phyloP scores from a whole-genome alignment of 1,139 yeast genomes.

The Yamadazyma oceani region DNA sequence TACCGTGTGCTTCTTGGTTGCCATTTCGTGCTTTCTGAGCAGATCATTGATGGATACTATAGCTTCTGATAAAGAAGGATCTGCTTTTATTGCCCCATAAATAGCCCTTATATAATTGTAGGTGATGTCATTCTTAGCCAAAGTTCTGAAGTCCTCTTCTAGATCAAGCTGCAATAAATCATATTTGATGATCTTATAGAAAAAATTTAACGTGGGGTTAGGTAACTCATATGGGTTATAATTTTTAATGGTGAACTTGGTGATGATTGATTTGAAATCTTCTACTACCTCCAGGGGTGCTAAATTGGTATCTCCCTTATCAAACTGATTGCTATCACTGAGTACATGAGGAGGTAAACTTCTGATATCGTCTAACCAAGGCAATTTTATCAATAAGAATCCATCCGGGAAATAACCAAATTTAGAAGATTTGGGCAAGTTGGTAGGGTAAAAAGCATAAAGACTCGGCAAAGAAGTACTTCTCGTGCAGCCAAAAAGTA shows the following conservation, averaged over 20 bases:
- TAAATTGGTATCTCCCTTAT: slow-evolving; percentile 7
- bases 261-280: slow-evolving; percentile 17
- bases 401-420: slow-evolving; percentile 55
- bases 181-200: slow-evolving; percentile 64
- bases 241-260: slow-evolving; percentile 19
- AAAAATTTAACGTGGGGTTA: slow-evolving; percentile 70
- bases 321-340: slow-evolving; percentile 11
- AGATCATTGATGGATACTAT: slow-evolving; percentile 18
- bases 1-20: not conserved
- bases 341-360: slow-evolving; percentile 37
- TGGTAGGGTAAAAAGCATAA: slow-evolving; percentile 62
- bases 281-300: slow-evolving; percentile 17
- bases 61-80: slow-evolving; percentile 7
- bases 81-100: not conserved
- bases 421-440: slow-evolving; percentile 21
- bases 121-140: slow-evolving; percentile 11
- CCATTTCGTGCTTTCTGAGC: slow-evolving; percentile 14
- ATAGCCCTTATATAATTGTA: slow-evolving; percentile 6
- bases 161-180: slow-evolving; percentile 56
- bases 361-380: slow-evolving; percentile 65
- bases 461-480: slow-evolving; percentile 56
- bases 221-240: slow-evolving; percentile 61
- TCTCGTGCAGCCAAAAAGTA: slow-evolving; percentile 71
- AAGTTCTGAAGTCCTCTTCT: slow-evolving; percentile 12
- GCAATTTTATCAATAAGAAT: slow-evolving; percentile 57